Conservation (phyloP, 306 rosid species). For the Prunus mongolica region DNA sequence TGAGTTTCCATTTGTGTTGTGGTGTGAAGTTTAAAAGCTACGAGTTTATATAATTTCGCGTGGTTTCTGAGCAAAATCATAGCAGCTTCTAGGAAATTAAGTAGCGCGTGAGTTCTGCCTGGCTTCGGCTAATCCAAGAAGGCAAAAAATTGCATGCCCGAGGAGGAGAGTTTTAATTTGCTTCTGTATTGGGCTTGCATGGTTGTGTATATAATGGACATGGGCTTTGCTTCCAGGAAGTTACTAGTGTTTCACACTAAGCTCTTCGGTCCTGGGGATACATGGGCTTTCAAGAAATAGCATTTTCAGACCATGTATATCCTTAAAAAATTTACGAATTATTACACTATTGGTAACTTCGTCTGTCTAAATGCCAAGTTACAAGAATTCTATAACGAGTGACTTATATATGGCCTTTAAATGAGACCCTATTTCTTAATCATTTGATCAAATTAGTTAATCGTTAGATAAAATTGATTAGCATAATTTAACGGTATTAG, state of each 20-base stretch:
- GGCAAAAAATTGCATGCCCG: not conserved
- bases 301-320: no score
- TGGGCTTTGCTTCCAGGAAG: no score
- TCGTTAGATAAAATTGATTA: no score
- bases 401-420: fast-evolving
- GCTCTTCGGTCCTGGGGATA: no score
- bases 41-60: not conserved
- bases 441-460: no score
- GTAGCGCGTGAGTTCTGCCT: not conserved
- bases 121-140: not conserved
- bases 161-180: not conserved
- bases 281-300: no score
- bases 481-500: fast-evolving
- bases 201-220: not conserved
- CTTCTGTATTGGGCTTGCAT: not conserved
- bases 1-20: not conserved
- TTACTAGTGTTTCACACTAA: no score
- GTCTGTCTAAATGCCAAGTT: no score
- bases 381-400: no score
- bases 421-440: no score
- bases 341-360: no score
- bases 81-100: not conserved
- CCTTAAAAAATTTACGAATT: no score
- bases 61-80: not conserved
- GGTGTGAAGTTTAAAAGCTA: not conserved